A percentile compares a stretch with the other conserved stretches of the same genome.
These are phyloP conservation scores for Hyphodiscus sp. DNA, from an alignment of 2,329 filamentous ascomycete genomes.

Conservation along the genomic window DNA sequence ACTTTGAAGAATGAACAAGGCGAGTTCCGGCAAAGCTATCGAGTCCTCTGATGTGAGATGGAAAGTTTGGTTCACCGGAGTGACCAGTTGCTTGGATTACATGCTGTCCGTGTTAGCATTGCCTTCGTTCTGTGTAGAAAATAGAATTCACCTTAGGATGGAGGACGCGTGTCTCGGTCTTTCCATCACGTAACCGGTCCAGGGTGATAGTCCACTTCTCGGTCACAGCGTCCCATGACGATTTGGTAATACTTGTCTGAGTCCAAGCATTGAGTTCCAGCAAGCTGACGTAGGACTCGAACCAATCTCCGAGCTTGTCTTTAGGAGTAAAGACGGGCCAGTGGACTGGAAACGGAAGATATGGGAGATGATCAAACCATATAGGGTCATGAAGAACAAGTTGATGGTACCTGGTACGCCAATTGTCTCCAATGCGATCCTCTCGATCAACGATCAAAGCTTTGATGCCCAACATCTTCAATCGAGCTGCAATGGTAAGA, in stretches of 20 bases:
- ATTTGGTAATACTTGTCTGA: slow-evolving; percentile 40
- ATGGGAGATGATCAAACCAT: slow-evolving; percentile 53
- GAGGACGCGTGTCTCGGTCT: slow-evolving; percentile 6
- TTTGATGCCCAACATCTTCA: slow-evolving; percentile 51
- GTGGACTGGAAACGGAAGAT: slow-evolving; percentile 53
- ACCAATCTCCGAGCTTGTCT: slow-evolving; percentile 63
- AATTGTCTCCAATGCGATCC: slow-evolving; percentile 55
- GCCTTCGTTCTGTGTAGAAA: background rate
- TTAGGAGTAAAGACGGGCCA: slow-evolving; percentile 69
- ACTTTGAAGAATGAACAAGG: slow-evolving; percentile 56
- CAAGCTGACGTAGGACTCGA: slow-evolving; percentile 56
- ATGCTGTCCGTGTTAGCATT: slow-evolving; percentile 21
- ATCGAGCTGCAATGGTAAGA: slow-evolving; percentile 48
- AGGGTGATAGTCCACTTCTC: slow-evolving; percentile 51
- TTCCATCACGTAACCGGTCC: slow-evolving; percentile 30
- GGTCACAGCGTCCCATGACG: slow-evolving; percentile 38
- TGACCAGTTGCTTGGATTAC: slow-evolving; percentile 20
- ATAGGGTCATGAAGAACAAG: slow-evolving; percentile 64
- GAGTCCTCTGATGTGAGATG: slow-evolving; percentile 37
- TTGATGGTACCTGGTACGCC: slow-evolving; percentile 56
- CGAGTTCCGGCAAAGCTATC: slow-evolving; percentile 49
- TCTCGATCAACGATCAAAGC: slow-evolving; percentile 53
- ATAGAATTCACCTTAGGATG: slow-evolving; percentile 11
- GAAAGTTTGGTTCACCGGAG: slow-evolving; percentile 54
- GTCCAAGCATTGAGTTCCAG: slow-evolving; percentile 65